Percentiles rank a stretch among this genome's conserved stretches.
These are phyloP conservation scores for Pseudogymnoascus sp. DNA, from an alignment of 2,329 filamentous ascomycete genomes.

Conservation along the genomic window DNA sequence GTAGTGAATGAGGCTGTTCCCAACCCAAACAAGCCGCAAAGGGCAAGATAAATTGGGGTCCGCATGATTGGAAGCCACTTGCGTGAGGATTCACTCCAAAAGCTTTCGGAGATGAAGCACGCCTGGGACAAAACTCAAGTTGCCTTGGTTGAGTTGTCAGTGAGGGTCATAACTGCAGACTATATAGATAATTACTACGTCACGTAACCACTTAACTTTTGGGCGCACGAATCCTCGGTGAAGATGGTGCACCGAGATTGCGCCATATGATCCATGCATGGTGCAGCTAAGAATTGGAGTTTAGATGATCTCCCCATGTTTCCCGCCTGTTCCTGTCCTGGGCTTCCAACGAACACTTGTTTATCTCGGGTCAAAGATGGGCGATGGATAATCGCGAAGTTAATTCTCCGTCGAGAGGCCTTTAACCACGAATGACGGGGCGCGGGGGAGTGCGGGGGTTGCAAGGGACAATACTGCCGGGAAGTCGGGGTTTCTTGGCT, in stretches of 20 bases:
- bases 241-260: slow-evolving; percentile 2
- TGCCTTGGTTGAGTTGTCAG: not conserved
- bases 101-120: not conserved
- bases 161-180: not conserved
- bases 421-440: not conserved
- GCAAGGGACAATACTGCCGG: slow-evolving; percentile 2
- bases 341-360: not conserved
- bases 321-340: not conserved
- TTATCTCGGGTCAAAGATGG: slow-evolving; percentile 6
- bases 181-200: not conserved
- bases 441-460: slow-evolving; percentile 2
- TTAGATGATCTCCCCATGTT: not conserved
- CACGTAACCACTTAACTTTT: not conserved
- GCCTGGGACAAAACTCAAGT: not conserved
- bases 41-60: not conserved
- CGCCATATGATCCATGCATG: not conserved
- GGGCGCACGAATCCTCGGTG: not conserved
- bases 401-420: not conserved
- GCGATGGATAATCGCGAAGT: not conserved
- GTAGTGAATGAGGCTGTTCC: not conserved
- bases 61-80: slow-evolving; percentile 1
- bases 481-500: slow-evolving; percentile 2
- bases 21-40: not conserved
- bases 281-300: not conserved
- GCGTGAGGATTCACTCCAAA: not conserved